These are phyloP conservation scores for Atkinsonella hypoxylon DNA, from an alignment of 2,329 filamentous ascomycete genomes.

Conservation along the genomic window DNA sequence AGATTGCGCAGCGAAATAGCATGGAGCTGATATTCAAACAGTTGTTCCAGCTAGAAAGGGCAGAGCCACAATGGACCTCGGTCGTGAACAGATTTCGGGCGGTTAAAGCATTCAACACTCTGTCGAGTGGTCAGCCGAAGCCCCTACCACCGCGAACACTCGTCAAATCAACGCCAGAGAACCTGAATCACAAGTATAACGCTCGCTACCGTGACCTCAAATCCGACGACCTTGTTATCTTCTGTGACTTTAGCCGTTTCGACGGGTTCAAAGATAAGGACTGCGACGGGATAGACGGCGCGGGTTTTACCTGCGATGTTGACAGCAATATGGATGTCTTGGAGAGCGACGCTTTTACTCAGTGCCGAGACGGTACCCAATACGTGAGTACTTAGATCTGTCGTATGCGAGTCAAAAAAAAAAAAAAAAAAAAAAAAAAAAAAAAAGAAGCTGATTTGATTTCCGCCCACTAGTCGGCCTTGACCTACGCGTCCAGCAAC, in stretches of 20 bases:
- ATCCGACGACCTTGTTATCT: neutral
- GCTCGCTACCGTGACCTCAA: neutral
- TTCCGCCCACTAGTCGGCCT: too few species aligned
- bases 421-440: too few species aligned
- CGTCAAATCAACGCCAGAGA: neutral
- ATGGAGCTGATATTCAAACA: neutral
- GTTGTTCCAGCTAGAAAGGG: too few species aligned
- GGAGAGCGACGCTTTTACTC: neutral
- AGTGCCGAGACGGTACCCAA: neutral
- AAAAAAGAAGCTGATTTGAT: too few species aligned
- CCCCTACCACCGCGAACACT: neutral
- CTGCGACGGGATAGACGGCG: neutral
- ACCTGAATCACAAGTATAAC: neutral
- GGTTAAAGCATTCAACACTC: neutral
- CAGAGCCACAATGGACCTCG: too few species aligned
- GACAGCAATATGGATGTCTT: neutral
- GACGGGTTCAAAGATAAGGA: neutral
- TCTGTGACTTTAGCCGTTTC: neutral
- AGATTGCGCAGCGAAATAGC: neutral
- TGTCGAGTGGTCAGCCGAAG: neutral
- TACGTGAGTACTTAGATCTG: too few species aligned
- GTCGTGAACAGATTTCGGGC: too few species aligned
- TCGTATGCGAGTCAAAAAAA: too few species aligned
- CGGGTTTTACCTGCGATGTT: neutral
- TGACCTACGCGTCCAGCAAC: too few species aligned